Evolutionary conservation across 768 basidiomycete genomes (phyloP).

Genomic region (Boletus barrowsii): DNA sequence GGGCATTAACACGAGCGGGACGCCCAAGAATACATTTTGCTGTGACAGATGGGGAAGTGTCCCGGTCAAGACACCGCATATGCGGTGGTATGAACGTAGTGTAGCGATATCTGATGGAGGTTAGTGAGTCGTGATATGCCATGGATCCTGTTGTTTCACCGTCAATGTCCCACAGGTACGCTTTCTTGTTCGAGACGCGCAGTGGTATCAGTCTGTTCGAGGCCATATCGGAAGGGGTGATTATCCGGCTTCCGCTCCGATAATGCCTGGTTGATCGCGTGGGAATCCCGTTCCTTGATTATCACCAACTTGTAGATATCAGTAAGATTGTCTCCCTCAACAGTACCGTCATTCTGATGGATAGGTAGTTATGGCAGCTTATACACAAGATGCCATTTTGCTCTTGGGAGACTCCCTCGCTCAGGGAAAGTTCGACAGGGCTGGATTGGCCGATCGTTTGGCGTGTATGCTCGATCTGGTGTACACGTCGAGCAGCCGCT

Average conservation of each 20-base stretch:
- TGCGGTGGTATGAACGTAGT: slow-evolving; percentile 73
- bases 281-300: slow-evolving; percentile 4
- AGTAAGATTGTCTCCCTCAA: background rate
- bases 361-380: slow-evolving; percentile 43
- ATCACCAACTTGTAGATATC: background rate
- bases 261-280: background rate
- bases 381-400: slow-evolving; percentile 62
- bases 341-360: background rate
- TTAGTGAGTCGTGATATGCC: background rate
- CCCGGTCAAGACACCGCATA: slow-evolving; percentile 84
- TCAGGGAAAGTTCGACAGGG: slow-evolving; percentile 56
- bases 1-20: slow-evolving; percentile 84
- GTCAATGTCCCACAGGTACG: slow-evolving; percentile 87
- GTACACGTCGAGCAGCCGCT: background rate
- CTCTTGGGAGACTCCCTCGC: slow-evolving; percentile 85
- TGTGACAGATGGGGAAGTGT: slow-evolving; percentile 94
- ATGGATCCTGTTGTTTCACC: slow-evolving; percentile 41
- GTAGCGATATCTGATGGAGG: slow-evolving; percentile 64
- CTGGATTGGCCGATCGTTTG: slow-evolving; percentile 68
- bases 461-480: slow-evolving; percentile 30
- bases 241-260: slow-evolving; percentile 21
- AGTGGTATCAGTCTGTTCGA: slow-evolving; percentile 45
- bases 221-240: slow-evolving; percentile 1
- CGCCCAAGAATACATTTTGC: slow-evolving; percentile 93
- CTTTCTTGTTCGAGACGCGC: slow-evolving; percentile 73